Conservation (phyloP, 768 basidiomycete species). For the Rhodotorula taiwanensis region DNA sequence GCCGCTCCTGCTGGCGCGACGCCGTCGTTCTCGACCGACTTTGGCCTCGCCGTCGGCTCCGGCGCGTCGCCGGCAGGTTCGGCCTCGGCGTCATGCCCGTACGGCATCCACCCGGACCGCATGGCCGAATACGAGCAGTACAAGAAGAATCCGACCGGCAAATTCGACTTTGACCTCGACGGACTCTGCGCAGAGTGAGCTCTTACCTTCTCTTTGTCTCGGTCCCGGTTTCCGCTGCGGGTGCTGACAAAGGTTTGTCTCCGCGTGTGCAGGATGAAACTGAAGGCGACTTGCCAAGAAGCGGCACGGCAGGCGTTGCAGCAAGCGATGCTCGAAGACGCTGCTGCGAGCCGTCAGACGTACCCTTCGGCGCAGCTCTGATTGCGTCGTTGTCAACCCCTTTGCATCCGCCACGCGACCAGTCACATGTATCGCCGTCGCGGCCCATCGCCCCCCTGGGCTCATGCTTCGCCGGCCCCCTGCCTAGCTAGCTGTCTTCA, state of each 20-base stretch:
- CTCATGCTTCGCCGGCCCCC: too few relatives aligned
- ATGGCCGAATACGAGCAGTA: too few relatives aligned
- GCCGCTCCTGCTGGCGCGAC: not conserved
- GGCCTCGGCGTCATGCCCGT: too few relatives aligned
- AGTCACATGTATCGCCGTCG: too few relatives aligned
- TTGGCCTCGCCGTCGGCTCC: not conserved
- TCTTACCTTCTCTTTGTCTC: not conserved
- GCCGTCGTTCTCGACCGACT: not conserved
- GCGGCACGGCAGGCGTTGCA: conserved; percentile 25
- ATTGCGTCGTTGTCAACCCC: too few relatives aligned
- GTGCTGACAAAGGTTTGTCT: not conserved
- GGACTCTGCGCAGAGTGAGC: conserved; percentile 23
- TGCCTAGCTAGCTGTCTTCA: too few relatives aligned
- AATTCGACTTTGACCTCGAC: conserved; percentile 28
- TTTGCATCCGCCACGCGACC: too few relatives aligned
- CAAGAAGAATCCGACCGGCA: not conserved
- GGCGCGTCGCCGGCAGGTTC: not conserved
- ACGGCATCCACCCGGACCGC: too few relatives aligned
- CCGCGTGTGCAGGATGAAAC: conserved; percentile 19
- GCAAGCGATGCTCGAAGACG: conserved; percentile 30
- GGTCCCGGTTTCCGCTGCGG: not conserved
- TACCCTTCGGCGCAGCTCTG: conserved; percentile 9
- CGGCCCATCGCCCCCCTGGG: too few relatives aligned
- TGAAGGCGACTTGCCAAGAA: conserved; percentile 35
- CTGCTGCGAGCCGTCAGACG: not conserved